Evolutionary conservation across 2,329 filamentous ascomycete genomes (phyloP).

Genomic region (Epichloe sibirici): DNA sequence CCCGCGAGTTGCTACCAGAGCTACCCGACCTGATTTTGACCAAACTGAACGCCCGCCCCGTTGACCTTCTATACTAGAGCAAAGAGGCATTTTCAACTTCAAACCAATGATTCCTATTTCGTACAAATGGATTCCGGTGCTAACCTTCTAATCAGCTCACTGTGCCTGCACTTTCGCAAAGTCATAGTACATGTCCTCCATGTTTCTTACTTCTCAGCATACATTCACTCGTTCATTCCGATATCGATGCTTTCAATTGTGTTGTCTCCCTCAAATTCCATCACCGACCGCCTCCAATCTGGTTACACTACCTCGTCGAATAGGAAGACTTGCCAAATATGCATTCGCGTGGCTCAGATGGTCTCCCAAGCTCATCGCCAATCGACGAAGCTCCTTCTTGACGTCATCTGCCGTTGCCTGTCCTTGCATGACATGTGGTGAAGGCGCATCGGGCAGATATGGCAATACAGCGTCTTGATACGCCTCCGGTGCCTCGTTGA

Average conservation of each 20-base stretch:
- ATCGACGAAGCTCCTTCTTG: conserved; percentile 35
- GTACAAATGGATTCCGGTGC: background rate
- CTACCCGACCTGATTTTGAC: background rate
- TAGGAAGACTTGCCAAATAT: conserved; percentile 29
- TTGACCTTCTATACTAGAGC: too few species aligned
- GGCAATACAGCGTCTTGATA: conserved; percentile 17
- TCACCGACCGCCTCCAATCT: conserved; percentile 9
- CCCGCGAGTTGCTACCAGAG: background rate
- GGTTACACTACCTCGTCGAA: conserved; percentile 21
- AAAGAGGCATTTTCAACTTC: background rate
- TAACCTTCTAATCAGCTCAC: background rate
- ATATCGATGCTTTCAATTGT: too few species aligned
- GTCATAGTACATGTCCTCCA: background rate
- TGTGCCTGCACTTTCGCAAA: background rate
- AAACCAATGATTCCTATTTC: background rate
- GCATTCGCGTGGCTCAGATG: conserved; percentile 33
- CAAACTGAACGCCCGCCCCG: background rate
- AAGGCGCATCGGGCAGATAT: conserved; percentile 32
- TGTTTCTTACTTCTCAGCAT: background rate
- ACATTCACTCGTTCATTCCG: background rate
- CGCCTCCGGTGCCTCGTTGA: conserved; percentile 7
- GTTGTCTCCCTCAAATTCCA: background rate
- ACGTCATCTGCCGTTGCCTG: conserved; percentile 38
- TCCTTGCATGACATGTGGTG: conserved; percentile 41
- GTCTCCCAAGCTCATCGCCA: conserved; percentile 37